Evolutionary conservation across 148 eudicot species (phyloP), one percentile per base, ranked within the genome.

Genomic region (Cornus controversa): DNA sequence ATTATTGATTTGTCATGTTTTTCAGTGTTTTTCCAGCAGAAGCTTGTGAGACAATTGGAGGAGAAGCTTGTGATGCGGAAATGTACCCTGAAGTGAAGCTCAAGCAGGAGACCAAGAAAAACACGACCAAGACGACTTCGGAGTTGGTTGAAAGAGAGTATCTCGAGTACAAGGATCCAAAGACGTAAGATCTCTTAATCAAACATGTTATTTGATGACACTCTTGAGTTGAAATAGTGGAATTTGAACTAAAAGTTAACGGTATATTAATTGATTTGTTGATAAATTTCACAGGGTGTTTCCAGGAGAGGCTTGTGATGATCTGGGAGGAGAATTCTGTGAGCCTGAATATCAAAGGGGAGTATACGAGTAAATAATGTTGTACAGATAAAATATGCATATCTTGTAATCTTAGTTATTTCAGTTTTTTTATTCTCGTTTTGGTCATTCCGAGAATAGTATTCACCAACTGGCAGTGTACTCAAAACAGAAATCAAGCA

Each of bases 291-390:
- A 79, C 89, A 89, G 91, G 81, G 91, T 89, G 60, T 81, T 91
- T 34, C 86, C 83, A 25, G 90, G 78, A 63, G 93, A 90, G 64
- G 91, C 93, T 31, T 92, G 96, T 60, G 93, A 92, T 70, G 90
- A 85, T 81, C 96, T 92, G 42, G 93, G 93, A 76, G 96, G 96
- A 77, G 93, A 92, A 76, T 92, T 90, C 81, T 90, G 96, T 65
- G 86, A 83, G 57, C 85, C 80, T 57, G 80, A 79, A 28, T 88
- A 85, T 63, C 82, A 83, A 45, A 42, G 25, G 18, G 87, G 88
- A 76, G 86, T 87, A 34, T 73, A 83, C 70, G 78, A 78, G 80
- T 18, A 60, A 25, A n/a, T 60, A 5, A n/a, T 60, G 22, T 4
- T 40, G 9, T 60, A 60, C 25, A 60, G 0, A 60, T 60, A 54